Evolutionary conservation across 805 yeast genomes (phyloP), one percentile per base, ranked within the genome.

Genomic region (Wickerhamiella australiensis): DNA sequence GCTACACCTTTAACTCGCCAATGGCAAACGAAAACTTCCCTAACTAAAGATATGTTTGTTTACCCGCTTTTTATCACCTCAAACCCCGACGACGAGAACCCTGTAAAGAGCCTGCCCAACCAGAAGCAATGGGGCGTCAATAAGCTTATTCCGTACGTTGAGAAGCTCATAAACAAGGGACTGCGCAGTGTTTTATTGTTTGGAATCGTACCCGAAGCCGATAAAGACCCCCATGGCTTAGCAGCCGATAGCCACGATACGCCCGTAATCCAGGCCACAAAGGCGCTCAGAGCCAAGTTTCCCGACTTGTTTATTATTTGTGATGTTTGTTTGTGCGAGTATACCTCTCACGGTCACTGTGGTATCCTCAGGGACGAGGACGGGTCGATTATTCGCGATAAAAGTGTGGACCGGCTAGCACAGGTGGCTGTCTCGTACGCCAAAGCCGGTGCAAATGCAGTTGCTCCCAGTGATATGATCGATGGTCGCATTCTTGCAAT

Each of bases 261-360:
- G 0, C 97, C 98, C 1, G 97, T 92, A 2, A 88, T 92, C 56
- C 73, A 65, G 53, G 83, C 90, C 18, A 80, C 84, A 58, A 81
- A 79, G 61, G 71, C 76, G 1, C 72, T 92, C 50, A 74, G 74
- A 53, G 54, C 65, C 41, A 67, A 75, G 13, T 88, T 84, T 68
- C 97, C 98, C 3, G 82, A 77, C 23, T 73, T 92, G 52, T 90
- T 80, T 64, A 77, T 92, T 55, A 78, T 87, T 75, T 84, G 95
- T 61, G 98, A 92, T 62, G 96, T 90, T 22, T 92, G 98, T 66
- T 69, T 92, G 48, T 92, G 98, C 70, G 98, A 92, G 67, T 92
- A 86, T 66, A 92, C 98, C 7, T 75, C 81, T 50, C 97, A 92
- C 61, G 98, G 98, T n/a, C 98, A 92, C 65, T 92, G 98, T 68